phyloP scores from a whole-genome alignment of 1,284 basidiomycete species.

The Porogramme epimiltina region DNA sequence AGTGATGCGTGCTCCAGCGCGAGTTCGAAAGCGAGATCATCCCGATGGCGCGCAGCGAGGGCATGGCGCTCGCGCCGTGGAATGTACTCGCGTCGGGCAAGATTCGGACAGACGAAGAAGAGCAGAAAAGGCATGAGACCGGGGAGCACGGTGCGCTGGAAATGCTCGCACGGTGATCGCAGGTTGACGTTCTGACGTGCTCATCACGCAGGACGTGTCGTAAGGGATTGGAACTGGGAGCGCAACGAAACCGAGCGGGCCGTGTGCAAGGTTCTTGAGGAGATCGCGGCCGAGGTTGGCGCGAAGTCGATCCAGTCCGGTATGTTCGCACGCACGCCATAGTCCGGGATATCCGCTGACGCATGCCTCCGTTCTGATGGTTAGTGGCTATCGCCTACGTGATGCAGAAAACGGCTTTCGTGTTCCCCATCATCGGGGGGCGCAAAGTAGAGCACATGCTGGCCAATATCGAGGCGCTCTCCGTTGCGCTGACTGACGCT shows the following conservation, averaged over 20 bases:
- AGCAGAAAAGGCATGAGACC: slow-evolving; percentile 20
- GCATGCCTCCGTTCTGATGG: too few species aligned
- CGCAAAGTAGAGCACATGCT: slow-evolving; percentile 50
- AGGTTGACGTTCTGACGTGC: too few species aligned
- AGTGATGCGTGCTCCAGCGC: slow-evolving; percentile 49
- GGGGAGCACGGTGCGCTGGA: slow-evolving; percentile 24
- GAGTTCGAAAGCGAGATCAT: slow-evolving; percentile 62
- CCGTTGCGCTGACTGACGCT: slow-evolving; percentile 39
- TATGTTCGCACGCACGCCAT: not conserved
- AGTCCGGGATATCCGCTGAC: too few species aligned
- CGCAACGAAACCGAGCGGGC: slow-evolving; percentile 24
- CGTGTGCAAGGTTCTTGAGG: slow-evolving; percentile 26
- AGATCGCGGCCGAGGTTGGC: slow-evolving; percentile 26
- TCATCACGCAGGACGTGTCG: too few species aligned
- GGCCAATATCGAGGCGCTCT: slow-evolving; percentile 47
- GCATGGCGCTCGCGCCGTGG: slow-evolving; percentile 30
- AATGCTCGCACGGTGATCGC: too few species aligned
- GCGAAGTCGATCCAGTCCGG: slow-evolving; percentile 22
- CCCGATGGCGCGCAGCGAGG: slow-evolving; percentile 44
- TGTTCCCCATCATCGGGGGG: slow-evolving; percentile 46
- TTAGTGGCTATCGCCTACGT: slow-evolving; percentile 49
- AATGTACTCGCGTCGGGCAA: slow-evolving; percentile 33
- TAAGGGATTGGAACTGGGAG: too few species aligned
- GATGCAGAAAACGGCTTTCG: slow-evolving; percentile 47
- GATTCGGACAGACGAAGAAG: slow-evolving; percentile 31